These are phyloP conservation scores for Fusarium proliferatum DNA, from an alignment of 2,329 filamentous ascomycete species.

Conservation along the genomic window DNA sequence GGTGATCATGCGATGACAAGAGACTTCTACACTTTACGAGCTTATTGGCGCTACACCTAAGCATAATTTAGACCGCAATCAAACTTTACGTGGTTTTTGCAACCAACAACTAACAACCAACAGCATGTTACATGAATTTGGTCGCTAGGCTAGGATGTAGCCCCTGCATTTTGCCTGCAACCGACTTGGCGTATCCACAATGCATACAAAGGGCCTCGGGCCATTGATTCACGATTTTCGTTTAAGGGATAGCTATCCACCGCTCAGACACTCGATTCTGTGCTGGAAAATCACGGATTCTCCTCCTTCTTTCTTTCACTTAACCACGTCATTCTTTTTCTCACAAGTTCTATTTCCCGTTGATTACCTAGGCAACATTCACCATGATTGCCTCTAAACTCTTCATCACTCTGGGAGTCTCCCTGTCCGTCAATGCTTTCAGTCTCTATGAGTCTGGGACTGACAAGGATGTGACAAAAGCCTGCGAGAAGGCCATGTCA, in stretches of 20 bases:
- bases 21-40: rapidly evolving
- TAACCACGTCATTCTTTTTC: neutral
- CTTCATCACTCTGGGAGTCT: neutral
- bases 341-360: neutral
- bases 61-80: neutral
- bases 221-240: neutral
- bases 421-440: neutral
- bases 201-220: neutral
- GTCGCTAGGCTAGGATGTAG: neutral
- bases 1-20: neutral
- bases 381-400: neutral
- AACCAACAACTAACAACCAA: neutral
- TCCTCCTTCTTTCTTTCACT: neutral
- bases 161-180: neutral
- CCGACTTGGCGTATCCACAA: neutral
- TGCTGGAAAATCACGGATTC: neutral
- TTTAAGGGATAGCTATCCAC: neutral
- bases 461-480: too few relatives aligned
- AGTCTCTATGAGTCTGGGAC: neutral
- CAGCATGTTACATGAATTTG: neutral
- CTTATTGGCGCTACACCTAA: neutral
- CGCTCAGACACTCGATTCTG: neutral
- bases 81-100: neutral
- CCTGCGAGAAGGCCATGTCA: neutral
- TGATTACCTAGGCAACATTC: rapidly evolving